These are phyloP conservation scores for Fusarium tanahbumbuense DNA, from an alignment of 2,329 filamentous ascomycete genomes.

Conservation along the genomic window DNA sequence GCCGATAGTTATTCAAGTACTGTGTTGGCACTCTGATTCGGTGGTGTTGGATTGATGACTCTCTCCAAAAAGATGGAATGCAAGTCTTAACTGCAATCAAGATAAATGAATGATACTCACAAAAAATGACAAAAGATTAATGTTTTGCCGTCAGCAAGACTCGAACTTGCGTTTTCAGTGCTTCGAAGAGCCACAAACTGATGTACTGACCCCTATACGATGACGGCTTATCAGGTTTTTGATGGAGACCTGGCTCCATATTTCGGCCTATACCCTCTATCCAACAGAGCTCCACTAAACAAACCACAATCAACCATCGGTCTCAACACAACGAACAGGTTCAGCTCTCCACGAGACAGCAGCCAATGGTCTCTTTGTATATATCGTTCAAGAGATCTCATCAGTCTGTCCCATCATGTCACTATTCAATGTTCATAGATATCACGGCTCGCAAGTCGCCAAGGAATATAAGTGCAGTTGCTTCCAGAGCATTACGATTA, in stretches of 20 bases:
- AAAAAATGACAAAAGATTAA: constrained; percentile 13
- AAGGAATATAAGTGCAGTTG: neutral
- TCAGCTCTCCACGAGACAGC: neutral
- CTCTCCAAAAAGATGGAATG: neutral
- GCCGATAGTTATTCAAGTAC: constrained; percentile 26
- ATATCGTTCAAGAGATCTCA: neutral
- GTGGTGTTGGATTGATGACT: neutral
- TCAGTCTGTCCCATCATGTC: neutral
- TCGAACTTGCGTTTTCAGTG: constrained; percentile 44
- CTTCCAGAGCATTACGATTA: constrained; percentile 22
- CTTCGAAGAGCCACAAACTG: constrained; percentile 38
- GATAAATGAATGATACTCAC: rapidly evolving
- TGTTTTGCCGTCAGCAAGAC: constrained; percentile 38
- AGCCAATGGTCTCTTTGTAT: neutral
- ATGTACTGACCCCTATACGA: constrained; percentile 43
- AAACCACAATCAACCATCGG: neutral
- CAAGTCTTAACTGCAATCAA: neutral
- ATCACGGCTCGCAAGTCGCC: neutral
- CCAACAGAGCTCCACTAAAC: neutral
- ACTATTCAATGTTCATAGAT: neutral
- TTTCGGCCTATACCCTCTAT: rapidly evolving
- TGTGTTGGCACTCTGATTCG: neutral
- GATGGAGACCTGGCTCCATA: rapidly evolving
- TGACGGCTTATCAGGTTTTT: constrained; percentile 24
- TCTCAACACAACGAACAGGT: neutral